phyloP scores from a whole-genome alignment of 2,329 filamentous ascomycete genomes.

The Apiospora malaysiana region DNA sequence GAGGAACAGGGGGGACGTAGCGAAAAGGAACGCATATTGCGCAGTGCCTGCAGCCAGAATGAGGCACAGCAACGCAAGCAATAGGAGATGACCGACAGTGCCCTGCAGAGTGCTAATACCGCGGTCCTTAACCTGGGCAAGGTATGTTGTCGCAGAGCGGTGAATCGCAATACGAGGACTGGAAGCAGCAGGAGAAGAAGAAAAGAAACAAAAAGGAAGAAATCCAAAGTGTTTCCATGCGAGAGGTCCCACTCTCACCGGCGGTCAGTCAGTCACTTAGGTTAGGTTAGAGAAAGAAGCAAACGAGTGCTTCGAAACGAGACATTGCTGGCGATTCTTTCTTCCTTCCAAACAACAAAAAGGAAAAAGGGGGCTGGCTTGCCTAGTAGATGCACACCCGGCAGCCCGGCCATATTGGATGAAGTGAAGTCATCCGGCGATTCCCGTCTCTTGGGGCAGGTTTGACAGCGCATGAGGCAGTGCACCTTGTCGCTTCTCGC shows the following conservation, averaged over 20 bases:
- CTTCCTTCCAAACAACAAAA: not conserved
- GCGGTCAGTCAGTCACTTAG: not conserved
- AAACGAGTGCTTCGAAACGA: not conserved
- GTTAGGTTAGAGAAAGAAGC: not conserved
- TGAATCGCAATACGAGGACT: not conserved
- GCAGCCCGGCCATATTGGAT: not conserved
- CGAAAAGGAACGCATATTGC: not conserved
- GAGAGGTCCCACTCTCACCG: not conserved
- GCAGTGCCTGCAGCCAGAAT: slow-evolving; percentile 8
- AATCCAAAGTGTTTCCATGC: not conserved
- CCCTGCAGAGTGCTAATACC: not conserved
- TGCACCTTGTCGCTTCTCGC: not conserved
- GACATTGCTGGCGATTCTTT: not conserved
- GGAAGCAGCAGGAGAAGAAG: not conserved
- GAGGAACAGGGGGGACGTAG: not conserved
- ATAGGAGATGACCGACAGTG: not conserved
- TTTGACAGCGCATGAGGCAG: slow-evolving; percentile 6
- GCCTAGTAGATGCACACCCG: not conserved
- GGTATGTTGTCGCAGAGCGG: not conserved
- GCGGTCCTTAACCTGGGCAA: not conserved
- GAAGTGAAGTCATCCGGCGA: slow-evolving; percentile 11
- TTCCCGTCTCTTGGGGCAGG: not conserved
- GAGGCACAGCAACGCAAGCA: slow-evolving; percentile 2
- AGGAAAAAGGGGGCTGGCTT: not conserved
- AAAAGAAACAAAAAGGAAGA: not conserved